Evolutionary conservation across 768 basidiomycete species (phyloP), one percentile per base, ranked within the genome.

Genomic region (Rhodotorula kratochvilovae): DNA sequence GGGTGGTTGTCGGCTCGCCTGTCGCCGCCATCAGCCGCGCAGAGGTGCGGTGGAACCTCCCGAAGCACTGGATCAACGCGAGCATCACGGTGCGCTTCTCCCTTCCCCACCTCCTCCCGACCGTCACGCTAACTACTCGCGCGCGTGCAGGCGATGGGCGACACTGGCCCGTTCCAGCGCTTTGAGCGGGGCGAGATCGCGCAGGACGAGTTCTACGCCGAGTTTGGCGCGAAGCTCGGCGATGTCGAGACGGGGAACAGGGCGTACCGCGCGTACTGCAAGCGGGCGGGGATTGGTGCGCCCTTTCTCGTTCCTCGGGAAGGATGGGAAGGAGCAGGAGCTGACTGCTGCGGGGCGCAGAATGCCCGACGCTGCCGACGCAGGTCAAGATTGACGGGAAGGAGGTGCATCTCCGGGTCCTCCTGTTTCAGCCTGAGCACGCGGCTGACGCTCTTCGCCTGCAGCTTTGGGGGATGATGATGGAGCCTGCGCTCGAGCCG

Each of bases 401-500:
- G 36, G 66, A 70, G 58, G 69, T 74, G 54, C 43, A 45, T 31
- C 5, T 29, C 3, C n/a, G n/a, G 31, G 25, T 5, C 27, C 35
- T 4, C 25, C 1, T 54, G 6, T 23, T 39, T 6, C 5, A 31
- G 42, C 45, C 5, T 45, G 35, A 3, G 27, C 33, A 27, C 5
- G 13, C n/a, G 31, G 25, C 48, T 45, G 60, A 66, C n/a, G 13
- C 3, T 15, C 6, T 3, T 0, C 2, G 5, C 36, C 4, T 25
- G 27, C 54, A 74, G 73, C 73, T 74, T 2, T 75, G 70, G 70
- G 42, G 29, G 0, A 42, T 60, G 46, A 75, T 75, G 74, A 75
- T 75, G 74, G 61, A 63, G 4, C 70, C 66, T 0, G 63, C 74
- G 2, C 42, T 56, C 1, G 61, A 67, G 27, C 68, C 70, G 0